phyloP scores from a whole-genome alignment of 257 asterid genomes.

The Solanum virginianum region DNA sequence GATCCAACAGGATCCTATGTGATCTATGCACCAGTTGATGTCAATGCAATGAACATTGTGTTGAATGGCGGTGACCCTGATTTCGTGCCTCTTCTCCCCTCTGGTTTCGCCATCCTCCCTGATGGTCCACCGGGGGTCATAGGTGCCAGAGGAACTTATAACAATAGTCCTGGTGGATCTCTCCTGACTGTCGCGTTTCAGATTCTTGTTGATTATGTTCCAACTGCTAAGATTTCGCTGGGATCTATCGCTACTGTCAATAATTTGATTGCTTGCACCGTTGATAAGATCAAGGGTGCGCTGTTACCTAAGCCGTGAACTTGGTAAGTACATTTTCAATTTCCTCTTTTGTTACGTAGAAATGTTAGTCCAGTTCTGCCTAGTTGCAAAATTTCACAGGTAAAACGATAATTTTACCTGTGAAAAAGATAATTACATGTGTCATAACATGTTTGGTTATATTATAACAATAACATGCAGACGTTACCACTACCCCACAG shows the following conservation, averaged over 20 bases:
- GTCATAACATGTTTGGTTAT: too few species aligned
- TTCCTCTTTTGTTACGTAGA: neutral
- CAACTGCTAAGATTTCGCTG: conserved; percentile 13
- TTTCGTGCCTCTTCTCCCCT: conserved; percentile 30
- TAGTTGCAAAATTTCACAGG: too few species aligned
- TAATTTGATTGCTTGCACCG: conserved; percentile 17
- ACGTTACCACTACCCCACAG: too few species aligned
- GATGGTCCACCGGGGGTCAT: conserved; percentile 17
- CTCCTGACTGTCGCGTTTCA: conserved; percentile 41
- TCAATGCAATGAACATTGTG: conserved; percentile 5
- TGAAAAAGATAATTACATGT: neutral
- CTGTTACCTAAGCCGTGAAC: neutral
- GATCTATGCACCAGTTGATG: conserved; percentile 35
- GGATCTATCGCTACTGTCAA: conserved; percentile 18
- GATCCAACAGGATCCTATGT: conserved; percentile 36
- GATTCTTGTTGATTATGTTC: conserved; percentile 24
- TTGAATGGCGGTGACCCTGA: conserved; percentile 24
- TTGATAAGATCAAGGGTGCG: conserved; percentile 25
- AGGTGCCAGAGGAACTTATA: neutral
- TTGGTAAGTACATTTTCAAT: neutral
- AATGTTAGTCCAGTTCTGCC: neutral
- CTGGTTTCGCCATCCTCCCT: conserved; percentile 53
- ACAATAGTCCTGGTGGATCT: conserved; percentile 23
- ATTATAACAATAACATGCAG: too few species aligned
- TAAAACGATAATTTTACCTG: neutral